Evolutionary conservation across 495 filamentous ascomycete species (phyloP).

Genomic region (Penicillium dipodomyicola): DNA sequence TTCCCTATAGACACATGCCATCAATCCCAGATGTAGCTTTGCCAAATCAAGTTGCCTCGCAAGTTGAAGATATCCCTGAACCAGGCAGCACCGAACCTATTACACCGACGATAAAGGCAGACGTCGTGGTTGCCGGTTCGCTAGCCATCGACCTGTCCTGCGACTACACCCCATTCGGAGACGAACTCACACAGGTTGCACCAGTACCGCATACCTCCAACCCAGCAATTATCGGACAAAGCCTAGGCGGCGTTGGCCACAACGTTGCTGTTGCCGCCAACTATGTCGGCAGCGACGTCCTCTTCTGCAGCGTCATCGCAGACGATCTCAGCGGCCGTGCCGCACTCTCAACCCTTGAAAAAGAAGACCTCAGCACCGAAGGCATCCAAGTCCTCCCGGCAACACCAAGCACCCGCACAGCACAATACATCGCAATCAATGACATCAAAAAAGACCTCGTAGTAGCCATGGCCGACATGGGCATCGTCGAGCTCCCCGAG

Average conservation of each 20-base stretch:
- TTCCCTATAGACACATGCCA: conserved; percentile 43
- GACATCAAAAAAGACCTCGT: conserved; percentile 75
- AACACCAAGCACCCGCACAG: conserved; percentile 59
- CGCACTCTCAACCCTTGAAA: conserved; percentile 58
- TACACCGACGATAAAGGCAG: conserved; percentile 34
- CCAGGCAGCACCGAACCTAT: conserved; percentile 9
- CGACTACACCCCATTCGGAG: conserved; percentile 58
- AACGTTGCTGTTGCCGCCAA: conserved; percentile 84
- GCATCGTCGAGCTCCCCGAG: conserved; percentile 64
- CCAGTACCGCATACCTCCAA: conserved; percentile 82
- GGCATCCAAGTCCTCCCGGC: conserved; percentile 58
- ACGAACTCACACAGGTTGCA: conserved; percentile 24
- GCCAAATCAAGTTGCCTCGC: conserved; percentile 28
- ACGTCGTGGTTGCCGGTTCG: conserved; percentile 85
- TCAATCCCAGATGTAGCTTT: conserved; percentile 29
- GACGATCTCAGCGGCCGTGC: conserved; percentile 74
- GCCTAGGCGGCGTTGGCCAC: conserved; percentile 89
- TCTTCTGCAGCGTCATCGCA: conserved; percentile 73
- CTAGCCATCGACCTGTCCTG: conserved; percentile 86
- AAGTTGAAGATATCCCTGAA: conserved; percentile 16
- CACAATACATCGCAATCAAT: conserved; percentile 90
- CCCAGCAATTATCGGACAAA: conserved; percentile 72
- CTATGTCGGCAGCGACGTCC: conserved; percentile 53
- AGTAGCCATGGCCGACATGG: conserved; percentile 93
- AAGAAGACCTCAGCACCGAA: conserved; percentile 59